Evolutionary conservation across 306 rosid genomes (phyloP).

Genomic region (Prinsepia uniflora): DNA sequence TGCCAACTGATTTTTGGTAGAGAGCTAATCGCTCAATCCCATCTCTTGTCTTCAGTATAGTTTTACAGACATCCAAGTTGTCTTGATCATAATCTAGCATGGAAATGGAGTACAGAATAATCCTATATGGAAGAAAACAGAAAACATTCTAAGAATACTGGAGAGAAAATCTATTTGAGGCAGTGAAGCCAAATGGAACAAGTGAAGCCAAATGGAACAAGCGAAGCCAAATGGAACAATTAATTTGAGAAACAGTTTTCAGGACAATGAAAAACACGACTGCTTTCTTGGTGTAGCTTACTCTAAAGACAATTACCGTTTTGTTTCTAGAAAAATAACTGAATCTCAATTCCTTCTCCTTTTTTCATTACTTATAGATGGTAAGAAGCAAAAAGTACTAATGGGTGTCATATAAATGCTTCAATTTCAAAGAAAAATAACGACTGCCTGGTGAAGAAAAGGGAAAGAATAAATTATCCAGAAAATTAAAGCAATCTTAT

Average conservation of each 20-base stretch:
- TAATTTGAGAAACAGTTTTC: not conserved
- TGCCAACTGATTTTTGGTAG: slow-evolving; percentile 79
- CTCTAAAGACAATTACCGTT: not conserved
- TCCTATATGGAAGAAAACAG: slow-evolving; percentile 44
- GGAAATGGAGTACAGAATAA: slow-evolving; percentile 79
- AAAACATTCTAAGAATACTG: not conserved
- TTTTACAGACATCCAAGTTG: slow-evolving; percentile 42
- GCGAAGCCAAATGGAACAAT: not conserved
- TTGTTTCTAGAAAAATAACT: not conserved
- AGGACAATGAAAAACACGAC: not conserved
- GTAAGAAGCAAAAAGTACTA: not conserved
- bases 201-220: too few relatives aligned
- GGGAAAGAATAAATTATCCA: not conserved
- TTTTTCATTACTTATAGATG: not conserved
- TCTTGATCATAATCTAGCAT: slow-evolving; percentile 77
- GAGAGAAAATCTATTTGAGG: not conserved
- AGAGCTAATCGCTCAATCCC: slow-evolving; percentile 72
- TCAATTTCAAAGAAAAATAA: not conserved
- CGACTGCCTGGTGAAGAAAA: not conserved
- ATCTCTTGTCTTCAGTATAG: slow-evolving; percentile 59
- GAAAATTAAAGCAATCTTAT: not conserved
- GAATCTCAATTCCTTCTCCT: not conserved
- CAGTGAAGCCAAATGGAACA: not conserved
- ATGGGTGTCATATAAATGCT: not conserved
- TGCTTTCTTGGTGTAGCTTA: not conserved